Evolutionary conservation across 129 eudicot genomes (phyloP).

Genomic region (Tagetes patula): DNA sequence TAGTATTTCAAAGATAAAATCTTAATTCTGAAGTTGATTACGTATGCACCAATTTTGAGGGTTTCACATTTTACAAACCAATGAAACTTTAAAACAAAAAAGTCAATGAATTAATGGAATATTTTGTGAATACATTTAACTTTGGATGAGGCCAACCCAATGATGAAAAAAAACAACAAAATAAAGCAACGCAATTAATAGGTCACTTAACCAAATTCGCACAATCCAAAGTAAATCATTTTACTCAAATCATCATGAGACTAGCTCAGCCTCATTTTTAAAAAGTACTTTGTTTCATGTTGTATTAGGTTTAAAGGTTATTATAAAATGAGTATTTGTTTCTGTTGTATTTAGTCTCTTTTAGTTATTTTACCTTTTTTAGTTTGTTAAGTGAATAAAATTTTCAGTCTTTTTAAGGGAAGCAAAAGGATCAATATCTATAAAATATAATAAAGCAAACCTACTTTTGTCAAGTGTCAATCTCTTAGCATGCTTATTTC

Average conservation of each 20-base stretch:
- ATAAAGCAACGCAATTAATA: conserved; percentile 30
- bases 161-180: conserved; percentile 29
- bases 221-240: conserved; percentile 25
- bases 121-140: conserved; percentile 22
- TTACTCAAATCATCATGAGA: conserved; percentile 5
- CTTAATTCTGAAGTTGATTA: conserved; percentile 24
- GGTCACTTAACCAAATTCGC: conserved; percentile 28
- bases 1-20: neutral
- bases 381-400: too few species aligned
- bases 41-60: conserved; percentile 36
- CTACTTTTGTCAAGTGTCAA: too few species aligned
- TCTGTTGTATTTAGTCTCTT: too few species aligned
- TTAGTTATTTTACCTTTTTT: too few species aligned
- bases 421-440: too few species aligned
- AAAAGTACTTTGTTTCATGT: too few species aligned
- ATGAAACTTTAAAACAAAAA: conserved; percentile 24
- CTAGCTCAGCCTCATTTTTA: neutral
- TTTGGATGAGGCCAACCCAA: conserved; percentile 29
- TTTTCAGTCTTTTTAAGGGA: too few species aligned
- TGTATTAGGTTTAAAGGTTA: neutral
- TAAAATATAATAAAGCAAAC: too few species aligned
- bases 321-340: neutral
- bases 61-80: conserved; percentile 40
- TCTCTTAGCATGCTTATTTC: too few species aligned
- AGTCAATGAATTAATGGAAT: conserved; percentile 36